Evolutionary conservation across 805 yeast genomes (phyloP).

Genomic region (Brettanomyces naardenensis): DNA sequence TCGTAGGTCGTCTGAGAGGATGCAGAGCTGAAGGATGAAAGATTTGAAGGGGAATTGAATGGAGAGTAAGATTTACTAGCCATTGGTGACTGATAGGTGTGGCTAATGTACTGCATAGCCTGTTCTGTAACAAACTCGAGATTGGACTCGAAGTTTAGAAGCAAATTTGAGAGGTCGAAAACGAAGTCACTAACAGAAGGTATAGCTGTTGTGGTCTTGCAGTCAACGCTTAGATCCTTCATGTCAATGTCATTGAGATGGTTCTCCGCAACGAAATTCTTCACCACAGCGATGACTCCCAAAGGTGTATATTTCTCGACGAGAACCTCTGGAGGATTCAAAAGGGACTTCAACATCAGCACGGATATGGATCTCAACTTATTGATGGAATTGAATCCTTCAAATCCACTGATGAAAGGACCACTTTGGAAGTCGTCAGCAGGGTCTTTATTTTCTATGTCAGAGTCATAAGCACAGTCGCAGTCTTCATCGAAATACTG

Average conservation of each 20-base stretch:
- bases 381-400: slow-evolving; percentile 30
- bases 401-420: slow-evolving; percentile 42
- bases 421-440: slow-evolving; percentile 30
- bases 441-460: slow-evolving; percentile 32
- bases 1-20: slow-evolving; percentile 25
- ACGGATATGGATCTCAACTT: slow-evolving; percentile 34
- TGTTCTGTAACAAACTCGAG: slow-evolving; percentile 10
- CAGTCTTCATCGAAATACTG: slow-evolving; percentile 12
- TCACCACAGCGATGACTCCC: slow-evolving; percentile 45
- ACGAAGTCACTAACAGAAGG: slow-evolving; percentile 4
- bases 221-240: slow-evolving; percentile 13
- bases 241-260: slow-evolving; percentile 13
- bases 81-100: slow-evolving; percentile 15
- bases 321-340: slow-evolving; percentile 43
- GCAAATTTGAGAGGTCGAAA: slow-evolving; percentile 12
- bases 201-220: neutral
- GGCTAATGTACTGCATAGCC: slow-evolving; percentile 6
- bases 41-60: slow-evolving; percentile 25
- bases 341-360: slow-evolving; percentile 34
- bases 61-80: slow-evolving; percentile 18
- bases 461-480: slow-evolving; percentile 15
- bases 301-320: slow-evolving; percentile 41
- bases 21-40: slow-evolving; percentile 25
- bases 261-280: slow-evolving; percentile 23
- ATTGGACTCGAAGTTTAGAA: slow-evolving; percentile 8